phyloP scores from a whole-genome alignment of 2,329 filamentous ascomycete genomes.

The Talaromyces sp. region DNA sequence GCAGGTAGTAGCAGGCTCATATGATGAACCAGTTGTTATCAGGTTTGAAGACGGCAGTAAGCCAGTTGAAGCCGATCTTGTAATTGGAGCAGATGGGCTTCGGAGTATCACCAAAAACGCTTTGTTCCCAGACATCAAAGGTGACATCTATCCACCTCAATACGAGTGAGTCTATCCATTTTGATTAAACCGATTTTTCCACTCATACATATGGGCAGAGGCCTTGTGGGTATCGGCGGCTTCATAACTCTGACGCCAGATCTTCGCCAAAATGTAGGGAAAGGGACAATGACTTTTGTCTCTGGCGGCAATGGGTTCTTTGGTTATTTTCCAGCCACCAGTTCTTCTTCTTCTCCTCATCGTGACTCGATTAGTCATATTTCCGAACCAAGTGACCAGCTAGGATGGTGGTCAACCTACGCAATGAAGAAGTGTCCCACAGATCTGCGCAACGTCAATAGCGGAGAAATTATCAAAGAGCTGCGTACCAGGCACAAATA shows the following conservation, averaged over 20 bases:
- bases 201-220: conserved; percentile 24
- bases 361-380: conserved; percentile 27
- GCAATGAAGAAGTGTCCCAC: conserved; percentile 30
- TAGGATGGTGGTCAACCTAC: conserved; percentile 50
- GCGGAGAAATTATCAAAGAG: conserved; percentile 31
- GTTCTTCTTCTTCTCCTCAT: conserved; percentile 21
- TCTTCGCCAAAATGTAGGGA: conserved; percentile 30
- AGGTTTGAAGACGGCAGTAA: conserved; percentile 35
- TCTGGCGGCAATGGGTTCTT: conserved; percentile 52
- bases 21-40: conserved; percentile 27
- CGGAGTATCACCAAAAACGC: conserved; percentile 35
- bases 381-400: conserved; percentile 28
- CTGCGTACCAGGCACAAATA: conserved; percentile 40
- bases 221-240: conserved; percentile 47
- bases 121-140: conserved; percentile 33
- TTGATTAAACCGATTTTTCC: not conserved
- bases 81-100: conserved; percentile 45
- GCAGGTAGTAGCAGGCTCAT: conserved; percentile 25
- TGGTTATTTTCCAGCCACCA: conserved; percentile 44
- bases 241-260: conserved; percentile 36
- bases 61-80: conserved; percentile 37
- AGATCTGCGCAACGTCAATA: conserved; percentile 31
- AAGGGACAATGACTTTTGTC: conserved; percentile 41
- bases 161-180: conserved; percentile 35
- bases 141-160: conserved; percentile 34